Conservation (phyloP, 1,139 yeast genomes). For the Hyphopichia khmerensis region DNA sequence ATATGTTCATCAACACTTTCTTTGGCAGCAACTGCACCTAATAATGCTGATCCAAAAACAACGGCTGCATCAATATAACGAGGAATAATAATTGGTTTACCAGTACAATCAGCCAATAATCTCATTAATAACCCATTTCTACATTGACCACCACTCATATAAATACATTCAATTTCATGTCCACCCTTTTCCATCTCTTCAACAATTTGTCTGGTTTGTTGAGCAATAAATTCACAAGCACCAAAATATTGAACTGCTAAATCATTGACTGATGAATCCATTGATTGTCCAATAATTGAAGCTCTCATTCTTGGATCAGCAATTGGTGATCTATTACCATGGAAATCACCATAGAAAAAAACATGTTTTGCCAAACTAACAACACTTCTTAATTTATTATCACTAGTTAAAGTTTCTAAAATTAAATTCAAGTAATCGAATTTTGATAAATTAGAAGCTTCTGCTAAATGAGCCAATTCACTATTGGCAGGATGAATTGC, state of each 20-base stretch:
- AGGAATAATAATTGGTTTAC: conserved; percentile 89
- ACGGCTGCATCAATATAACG: conserved; percentile 96
- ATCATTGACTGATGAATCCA: conserved; percentile 84
- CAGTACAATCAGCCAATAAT: conserved; percentile 88
- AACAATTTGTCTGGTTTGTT: conserved; percentile 93
- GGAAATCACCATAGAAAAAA: conserved; percentile 93
- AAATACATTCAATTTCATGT: conserved; percentile 70
- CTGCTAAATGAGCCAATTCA: conserved; percentile 63
- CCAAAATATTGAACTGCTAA: conserved; percentile 84
- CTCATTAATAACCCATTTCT: conserved; percentile 87
- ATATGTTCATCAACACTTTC: conserved; percentile 46
- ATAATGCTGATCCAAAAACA: conserved; percentile 89
- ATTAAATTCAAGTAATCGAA: conserved; percentile 80
- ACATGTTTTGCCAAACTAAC: conserved; percentile 79
- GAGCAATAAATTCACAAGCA: conserved; percentile 96
- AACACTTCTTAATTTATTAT: conserved; percentile 61
- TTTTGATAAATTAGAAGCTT: conserved; percentile 65
- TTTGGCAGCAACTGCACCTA: conserved; percentile 91
- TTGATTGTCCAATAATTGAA: conserved; percentile 86
- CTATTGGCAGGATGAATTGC: conserved; percentile 85
- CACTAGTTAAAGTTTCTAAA: conserved; percentile 65
- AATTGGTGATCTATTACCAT: conserved; percentile 94
- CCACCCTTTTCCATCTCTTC: conserved; percentile 82
- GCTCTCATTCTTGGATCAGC: conserved; percentile 95
- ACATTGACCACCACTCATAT: conserved; percentile 96